Evolutionary conservation across 768 basidiomycete species (phyloP).

Genomic region (Termitomyces sp.): DNA sequence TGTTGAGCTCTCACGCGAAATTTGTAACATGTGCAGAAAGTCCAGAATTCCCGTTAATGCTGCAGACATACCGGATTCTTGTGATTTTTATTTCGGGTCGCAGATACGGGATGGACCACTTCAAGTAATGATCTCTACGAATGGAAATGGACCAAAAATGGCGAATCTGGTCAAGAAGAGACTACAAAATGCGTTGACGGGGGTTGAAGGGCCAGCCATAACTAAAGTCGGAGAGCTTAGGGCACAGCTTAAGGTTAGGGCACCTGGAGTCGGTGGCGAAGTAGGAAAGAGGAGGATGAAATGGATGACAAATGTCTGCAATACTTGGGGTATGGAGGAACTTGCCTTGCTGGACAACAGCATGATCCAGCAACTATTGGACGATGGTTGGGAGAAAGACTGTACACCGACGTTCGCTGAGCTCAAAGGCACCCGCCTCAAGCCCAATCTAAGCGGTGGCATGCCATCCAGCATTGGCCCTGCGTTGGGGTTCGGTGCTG

Average conservation of each 20-base stretch:
- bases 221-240: conserved; percentile 76
- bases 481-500: conserved; percentile 37
- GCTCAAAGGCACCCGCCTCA: conserved; percentile 26
- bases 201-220: conserved; percentile 73
- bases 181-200: conserved; percentile 68
- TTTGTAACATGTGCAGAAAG: conserved; percentile 65
- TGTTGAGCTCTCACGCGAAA: conserved; percentile 63
- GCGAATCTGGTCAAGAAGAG: conserved; percentile 76
- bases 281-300: conserved; percentile 80
- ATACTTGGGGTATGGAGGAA: conserved; percentile 81
- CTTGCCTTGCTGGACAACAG: conserved; percentile 66
- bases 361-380: conserved; percentile 62
- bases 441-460: background rate
- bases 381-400: conserved; percentile 83
- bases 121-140: conserved; percentile 95
- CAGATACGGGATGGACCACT: conserved; percentile 88
- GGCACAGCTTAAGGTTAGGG: conserved; percentile 67
- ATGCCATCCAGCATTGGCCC: conserved; percentile 28
- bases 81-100: conserved; percentile 98
- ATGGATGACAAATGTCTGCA: conserved; percentile 89
- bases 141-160: conserved; percentile 88
- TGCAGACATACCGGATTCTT: conserved; percentile 91
- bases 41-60: conserved; percentile 86
- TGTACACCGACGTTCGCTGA: conserved; percentile 41
- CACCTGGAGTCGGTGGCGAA: conserved; percentile 78